Base-by-base conservation (phyloP, 2,329 filamentous ascomycete genomes). In the Talaromyces sp. region DNA sequence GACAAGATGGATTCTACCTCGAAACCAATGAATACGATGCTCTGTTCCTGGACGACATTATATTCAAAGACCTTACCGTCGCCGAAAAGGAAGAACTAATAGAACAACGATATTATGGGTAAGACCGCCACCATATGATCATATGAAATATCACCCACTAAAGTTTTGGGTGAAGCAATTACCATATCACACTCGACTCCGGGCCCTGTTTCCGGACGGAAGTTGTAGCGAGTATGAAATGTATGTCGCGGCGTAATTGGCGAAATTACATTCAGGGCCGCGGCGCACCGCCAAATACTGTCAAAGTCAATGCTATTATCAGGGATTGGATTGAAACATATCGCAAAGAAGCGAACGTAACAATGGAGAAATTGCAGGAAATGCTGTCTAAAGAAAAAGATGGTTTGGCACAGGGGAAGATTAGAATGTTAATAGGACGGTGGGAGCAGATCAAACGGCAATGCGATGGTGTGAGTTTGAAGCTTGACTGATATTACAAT, bases 131-230 rank as follows among this genome's bases (percentile, higher is more conserved):
- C n/a, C 27, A 37, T 41, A 41, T 15, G 13, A 15, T 1, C 9
- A 6, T 22, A 49, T 27, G 3, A 8, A 52, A 22, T 3, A 33
- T 47, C 52, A 57, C 62, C 59, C 6, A 56, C 2, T 15, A 15
- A 15, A 15, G 41, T 22, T 33, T 25, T 15, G 52, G n/a, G 2
- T 10, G 47, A 41, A 80, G 78, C n/a, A 78, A 80, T 67, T 81
- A 81, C 62, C 75, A 75, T 70, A 63, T 79, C 58, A 78, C 73
- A 49, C 64, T 68, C 52, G 69, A 73, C 9, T 61, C 62, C 15
- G 79, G 78, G 9, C 73, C 75, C 19, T 81, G 79, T 67, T 80
- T 76, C 68, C 75, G 79, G 25, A 81, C 79, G 9, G 77, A 81
- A 63, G 74, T 81, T 37, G 79, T 74, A 49, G 77, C 78, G 27